phyloP scores from a whole-genome alignment of 345 rosid species.

The Excoecaria agallocha region DNA sequence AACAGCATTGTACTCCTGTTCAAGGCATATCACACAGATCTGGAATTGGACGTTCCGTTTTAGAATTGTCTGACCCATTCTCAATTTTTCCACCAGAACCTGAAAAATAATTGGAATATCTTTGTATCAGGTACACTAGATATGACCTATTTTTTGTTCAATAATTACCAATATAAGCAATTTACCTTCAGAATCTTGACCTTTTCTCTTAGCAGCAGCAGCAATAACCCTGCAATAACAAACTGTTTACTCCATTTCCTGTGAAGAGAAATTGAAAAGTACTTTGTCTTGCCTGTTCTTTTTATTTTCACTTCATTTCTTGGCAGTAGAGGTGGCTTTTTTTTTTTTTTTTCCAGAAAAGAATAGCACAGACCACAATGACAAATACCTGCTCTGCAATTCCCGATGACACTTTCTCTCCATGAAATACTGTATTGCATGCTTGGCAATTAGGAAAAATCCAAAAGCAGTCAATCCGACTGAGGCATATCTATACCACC shows the following conservation, averaged over 20 bases:
- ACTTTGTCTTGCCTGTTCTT: too few species aligned
- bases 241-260: constrained; percentile 20
- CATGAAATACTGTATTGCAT: constrained; percentile 46
- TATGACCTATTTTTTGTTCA: background rate
- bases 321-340: background rate
- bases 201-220: constrained; percentile 75
- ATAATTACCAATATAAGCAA: background rate
- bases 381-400: constrained; percentile 47
- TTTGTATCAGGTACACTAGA: constrained; percentile 3
- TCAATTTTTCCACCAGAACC: constrained; percentile 50
- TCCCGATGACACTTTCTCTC: constrained; percentile 56
- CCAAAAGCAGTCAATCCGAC: constrained; percentile 67
- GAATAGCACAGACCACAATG: background rate
- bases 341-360: background rate
- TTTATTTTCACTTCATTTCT: background rate
- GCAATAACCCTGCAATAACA: constrained; percentile 77
- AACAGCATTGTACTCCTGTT: constrained; percentile 84
- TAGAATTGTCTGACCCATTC: constrained; percentile 42
- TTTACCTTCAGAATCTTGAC: constrained; percentile 60
- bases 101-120: constrained; percentile 26
- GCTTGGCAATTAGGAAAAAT: constrained; percentile 58
- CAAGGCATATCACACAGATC: constrained; percentile 96
- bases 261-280: background rate
- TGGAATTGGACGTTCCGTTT: constrained; percentile 65
- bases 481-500: constrained; percentile 74